Evolutionary conservation across 2,329 filamentous ascomycete species (phyloP).

Genomic region (Chaetoscypha palmicola): DNA sequence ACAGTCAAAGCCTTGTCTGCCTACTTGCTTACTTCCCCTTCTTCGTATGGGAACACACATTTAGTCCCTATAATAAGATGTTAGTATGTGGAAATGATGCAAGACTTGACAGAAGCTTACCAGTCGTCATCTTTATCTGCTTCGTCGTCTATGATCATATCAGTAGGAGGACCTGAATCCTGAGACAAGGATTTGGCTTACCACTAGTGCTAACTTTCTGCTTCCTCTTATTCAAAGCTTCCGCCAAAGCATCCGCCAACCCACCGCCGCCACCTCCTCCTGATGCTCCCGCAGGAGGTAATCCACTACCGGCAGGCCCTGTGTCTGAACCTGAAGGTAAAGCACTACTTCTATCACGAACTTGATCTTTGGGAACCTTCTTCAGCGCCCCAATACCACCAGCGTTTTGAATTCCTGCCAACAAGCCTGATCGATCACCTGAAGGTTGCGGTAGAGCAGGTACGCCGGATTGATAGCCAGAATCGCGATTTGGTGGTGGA

Average conservation of each 20-base stretch:
- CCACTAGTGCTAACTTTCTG: constrained; percentile 91
- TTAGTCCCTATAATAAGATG: no score
- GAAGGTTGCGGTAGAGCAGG: constrained; percentile 39
- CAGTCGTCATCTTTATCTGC: constrained; percentile 71
- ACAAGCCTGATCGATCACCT: constrained; percentile 50
- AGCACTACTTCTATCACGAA: constrained; percentile 64
- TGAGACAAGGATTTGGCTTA: constrained; percentile 46
- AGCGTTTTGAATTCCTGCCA: constrained; percentile 65
- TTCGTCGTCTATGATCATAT: constrained; percentile 58
- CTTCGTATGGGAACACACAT: no score
- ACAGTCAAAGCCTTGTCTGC: no score
- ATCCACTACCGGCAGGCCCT: constrained; percentile 44
- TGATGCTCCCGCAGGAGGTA: constrained; percentile 34
- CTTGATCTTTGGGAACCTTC: constrained; percentile 65
- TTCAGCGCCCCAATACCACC: constrained; percentile 62
- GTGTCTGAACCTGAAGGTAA: constrained; percentile 46
- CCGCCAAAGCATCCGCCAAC: constrained; percentile 77
- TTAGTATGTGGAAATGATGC: no score
- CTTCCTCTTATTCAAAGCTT: constrained; percentile 74
- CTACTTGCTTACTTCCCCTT: no score
- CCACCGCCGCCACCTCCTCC: constrained; percentile 49
- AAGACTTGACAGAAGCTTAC: no score
- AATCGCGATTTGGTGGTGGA: constrained; percentile 50
- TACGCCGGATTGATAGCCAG: constrained; percentile 47
- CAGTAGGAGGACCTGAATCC: constrained; percentile 22